These are phyloP conservation scores for Globisporangium megalacanthum DNA, from an alignment of 352 stramenopile genomes.

Conservation along the genomic window DNA sequence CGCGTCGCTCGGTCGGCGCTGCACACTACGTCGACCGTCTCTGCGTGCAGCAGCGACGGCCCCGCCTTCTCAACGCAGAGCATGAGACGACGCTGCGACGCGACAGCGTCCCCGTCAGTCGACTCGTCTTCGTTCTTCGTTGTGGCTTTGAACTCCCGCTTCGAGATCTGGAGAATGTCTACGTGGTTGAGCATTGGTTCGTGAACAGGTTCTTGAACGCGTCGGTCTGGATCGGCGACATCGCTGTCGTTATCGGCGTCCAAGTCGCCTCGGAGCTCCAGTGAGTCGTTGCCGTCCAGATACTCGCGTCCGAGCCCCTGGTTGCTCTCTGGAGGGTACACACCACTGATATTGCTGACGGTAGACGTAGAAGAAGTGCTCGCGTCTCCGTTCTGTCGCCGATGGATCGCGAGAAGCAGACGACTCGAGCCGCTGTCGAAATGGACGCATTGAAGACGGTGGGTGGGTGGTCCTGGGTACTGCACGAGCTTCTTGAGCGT, in stretches of 20 bases:
- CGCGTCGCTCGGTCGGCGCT: slow-evolving; percentile 16
- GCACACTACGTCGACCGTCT: slow-evolving; percentile 30
- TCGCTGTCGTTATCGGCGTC: not conserved
- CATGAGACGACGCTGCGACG: slow-evolving; percentile 19
- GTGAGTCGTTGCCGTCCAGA: not conserved
- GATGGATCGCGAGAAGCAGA: slow-evolving; percentile 35
- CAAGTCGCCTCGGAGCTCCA: not conserved
- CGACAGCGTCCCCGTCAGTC: not conserved
- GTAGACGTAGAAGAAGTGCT: not conserved
- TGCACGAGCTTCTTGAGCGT: slow-evolving; percentile 49
- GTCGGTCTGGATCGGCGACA: slow-evolving; percentile 1
- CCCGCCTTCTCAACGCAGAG: slow-evolving; percentile 47
- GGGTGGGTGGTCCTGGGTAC: slow-evolving; percentile 36
- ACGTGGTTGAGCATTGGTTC: slow-evolving; percentile 35
- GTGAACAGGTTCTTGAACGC: slow-evolving; percentile 5
- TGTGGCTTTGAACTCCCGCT: slow-evolving; percentile 22
- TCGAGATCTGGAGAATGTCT: slow-evolving; percentile 45
- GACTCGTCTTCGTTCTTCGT: not conserved
- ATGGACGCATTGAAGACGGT: slow-evolving; percentile 34
- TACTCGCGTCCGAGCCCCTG: not conserved
- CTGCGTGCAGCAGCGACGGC: slow-evolving; percentile 27
- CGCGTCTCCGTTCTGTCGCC: not conserved
- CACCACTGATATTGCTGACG: slow-evolving; percentile 5
- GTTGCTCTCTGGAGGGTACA: not conserved
- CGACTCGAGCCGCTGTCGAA: slow-evolving; percentile 34